Conservation (phyloP, 2,329 filamentous ascomycete genomes). For the Penicillium expansum region DNA sequence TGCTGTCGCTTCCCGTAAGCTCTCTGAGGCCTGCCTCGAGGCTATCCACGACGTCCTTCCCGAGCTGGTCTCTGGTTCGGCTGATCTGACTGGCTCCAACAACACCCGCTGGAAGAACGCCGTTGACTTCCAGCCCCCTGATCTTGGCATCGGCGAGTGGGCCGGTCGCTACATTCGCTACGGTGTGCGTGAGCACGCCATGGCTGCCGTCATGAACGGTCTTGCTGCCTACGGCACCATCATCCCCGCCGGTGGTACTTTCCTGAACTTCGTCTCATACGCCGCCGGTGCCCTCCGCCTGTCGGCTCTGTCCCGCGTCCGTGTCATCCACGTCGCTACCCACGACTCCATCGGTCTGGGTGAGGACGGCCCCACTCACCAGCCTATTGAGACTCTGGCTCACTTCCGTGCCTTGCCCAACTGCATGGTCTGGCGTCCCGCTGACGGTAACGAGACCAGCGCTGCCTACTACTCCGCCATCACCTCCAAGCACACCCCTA, state of each 20-base stretch:
- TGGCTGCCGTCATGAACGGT: slow-evolving; percentile 62
- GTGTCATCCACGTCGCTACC: slow-evolving; percentile 91
- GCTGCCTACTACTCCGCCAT: slow-evolving; percentile 96
- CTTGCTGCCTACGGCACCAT: slow-evolving; percentile 92
- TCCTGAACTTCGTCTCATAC: slow-evolving; percentile 99
- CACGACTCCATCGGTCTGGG: slow-evolving; percentile 99
- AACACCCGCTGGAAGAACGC: slow-evolving; percentile 97
- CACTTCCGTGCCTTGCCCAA: slow-evolving; percentile 99
- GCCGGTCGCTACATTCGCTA: slow-evolving; percentile 74
- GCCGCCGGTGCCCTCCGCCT: slow-evolving; percentile 93
- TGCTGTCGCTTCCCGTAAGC: slow-evolving; percentile 89
- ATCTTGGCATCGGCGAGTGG: slow-evolving; percentile 82
- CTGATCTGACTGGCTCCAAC: slow-evolving; percentile 97
- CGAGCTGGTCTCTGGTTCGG: slow-evolving; percentile 92
- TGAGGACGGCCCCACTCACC: slow-evolving; percentile 97
- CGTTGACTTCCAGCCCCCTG: slow-evolving; percentile 93
- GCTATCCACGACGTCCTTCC: slow-evolving; percentile 80
- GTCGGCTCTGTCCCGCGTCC: slow-evolving; percentile 85
- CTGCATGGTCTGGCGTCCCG: slow-evolving; percentile 99
- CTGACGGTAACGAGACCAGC: slow-evolving; percentile 96
- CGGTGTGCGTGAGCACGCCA: slow-evolving; percentile 53
- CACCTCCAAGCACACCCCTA: slow-evolving; percentile 84
- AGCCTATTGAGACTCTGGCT: slow-evolving; percentile 96
- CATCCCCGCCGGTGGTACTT: slow-evolving; percentile 91
- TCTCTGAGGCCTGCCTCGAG: slow-evolving; percentile 88